phyloP scores from a whole-genome alignment of 352 stramenopile genomes.

The Phytophthora rubi region DNA sequence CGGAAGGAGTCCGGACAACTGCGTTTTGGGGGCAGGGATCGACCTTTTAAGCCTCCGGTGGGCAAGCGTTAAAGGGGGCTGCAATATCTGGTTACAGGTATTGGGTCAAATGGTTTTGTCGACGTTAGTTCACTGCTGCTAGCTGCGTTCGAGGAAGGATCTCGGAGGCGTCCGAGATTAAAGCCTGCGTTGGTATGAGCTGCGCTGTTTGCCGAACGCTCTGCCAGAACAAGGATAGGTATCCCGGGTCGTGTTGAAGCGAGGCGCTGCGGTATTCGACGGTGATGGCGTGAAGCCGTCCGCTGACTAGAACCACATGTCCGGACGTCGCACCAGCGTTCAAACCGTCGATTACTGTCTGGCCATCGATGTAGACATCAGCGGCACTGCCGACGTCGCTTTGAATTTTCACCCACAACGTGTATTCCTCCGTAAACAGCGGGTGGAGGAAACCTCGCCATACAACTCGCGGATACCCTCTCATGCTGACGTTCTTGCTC shows the following conservation, averaged over 20 bases:
- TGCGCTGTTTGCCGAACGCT: conserved; percentile 22
- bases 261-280: conserved; percentile 54
- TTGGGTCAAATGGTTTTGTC: neutral
- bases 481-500: conserved; percentile 44
- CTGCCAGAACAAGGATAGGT: conserved; percentile 27
- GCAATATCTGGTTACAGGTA: too few relatives aligned
- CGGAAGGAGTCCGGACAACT: conserved; percentile 84
- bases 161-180: conserved; percentile 28
- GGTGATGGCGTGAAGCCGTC: conserved; percentile 45
- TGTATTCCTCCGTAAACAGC: conserved; percentile 51
- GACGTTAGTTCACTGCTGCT: conserved; percentile 18
- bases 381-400: conserved; percentile 21
- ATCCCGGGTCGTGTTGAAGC: conserved; percentile 17
- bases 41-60: conserved; percentile 66
- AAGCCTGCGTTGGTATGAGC: conserved; percentile 22
- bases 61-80: neutral
- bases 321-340: conserved; percentile 31
- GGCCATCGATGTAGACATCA: conserved; percentile 43
- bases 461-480: conserved; percentile 48
- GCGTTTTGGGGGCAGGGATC: conserved; percentile 79
- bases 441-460: conserved; percentile 57
- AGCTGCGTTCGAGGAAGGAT: conserved; percentile 33
- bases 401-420: conserved; percentile 36
- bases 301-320: conserved; percentile 31
- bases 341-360: conserved; percentile 46